Base-by-base conservation (phyloP, 768 basidiomycete genomes). In the Solioccasus polychromus region DNA sequence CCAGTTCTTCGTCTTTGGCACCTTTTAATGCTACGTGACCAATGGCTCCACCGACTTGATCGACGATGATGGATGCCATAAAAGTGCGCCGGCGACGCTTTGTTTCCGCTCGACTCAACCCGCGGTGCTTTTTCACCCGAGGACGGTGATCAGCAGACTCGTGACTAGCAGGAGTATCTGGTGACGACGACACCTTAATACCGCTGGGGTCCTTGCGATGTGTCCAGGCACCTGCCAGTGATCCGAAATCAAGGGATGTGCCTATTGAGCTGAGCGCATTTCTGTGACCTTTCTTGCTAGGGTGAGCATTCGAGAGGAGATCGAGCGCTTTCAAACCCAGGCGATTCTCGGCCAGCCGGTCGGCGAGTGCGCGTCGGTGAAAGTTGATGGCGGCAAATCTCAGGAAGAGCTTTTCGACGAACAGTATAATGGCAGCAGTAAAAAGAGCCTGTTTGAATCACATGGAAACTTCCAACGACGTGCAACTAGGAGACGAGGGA, bases 351-450 rank as follows among this genome's bases (percentile, higher is more conserved):
- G 71, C 69, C 14, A 89, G 66, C 29, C 87, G 81, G 44, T 89
- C 87, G 9, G 84, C 80, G 18, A 89, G 76, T 2, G 87, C 85
- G 44, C 78, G 84, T 51, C 80, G 75, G 60, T 90, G 87, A 60
- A 90, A 91, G 53, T 80, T 85, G 67, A 88, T 88, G 23, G 88
- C 87, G 35, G 89, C 79, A 48, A 82, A 81, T 55, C 82, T 85
- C 25, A 91, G 63, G 61, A 85, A 80, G 29, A 85, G 61, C 60
- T 79, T 80, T 59, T 80, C 78, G 23, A 62, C 71, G 11, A 79
- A 68, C 2, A 80, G 57, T 36, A 79, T 66, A 25, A 77, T 42
- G 0, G 63, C 56, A 0, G 69, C 62, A 10, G 74, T 59, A 51
- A 79, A 80, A 31, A 79, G 54, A 26, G 72, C 74, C 69, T 76